These are phyloP conservation scores for Huiozyma naganishii DNA, from an alignment of 805 yeast species.

Conservation along the genomic window DNA sequence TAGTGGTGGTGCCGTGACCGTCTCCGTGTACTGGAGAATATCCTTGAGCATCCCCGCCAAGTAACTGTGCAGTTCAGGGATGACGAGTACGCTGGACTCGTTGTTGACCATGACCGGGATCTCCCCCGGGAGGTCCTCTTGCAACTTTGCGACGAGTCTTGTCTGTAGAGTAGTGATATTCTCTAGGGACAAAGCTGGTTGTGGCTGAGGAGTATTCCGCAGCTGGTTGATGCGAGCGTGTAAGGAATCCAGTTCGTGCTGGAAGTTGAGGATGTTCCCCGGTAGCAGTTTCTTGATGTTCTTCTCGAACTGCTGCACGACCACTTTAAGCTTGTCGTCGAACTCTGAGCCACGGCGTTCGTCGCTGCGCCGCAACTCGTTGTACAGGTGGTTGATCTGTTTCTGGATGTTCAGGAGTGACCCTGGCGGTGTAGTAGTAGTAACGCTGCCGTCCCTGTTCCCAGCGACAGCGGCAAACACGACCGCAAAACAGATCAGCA, in stretches of 20 bases:
- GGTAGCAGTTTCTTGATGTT: constrained; percentile 24
- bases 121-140: constrained; percentile 18
- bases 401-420: constrained; percentile 12
- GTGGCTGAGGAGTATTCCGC: background rate
- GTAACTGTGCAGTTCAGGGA: constrained; percentile 24
- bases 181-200: constrained; percentile 4
- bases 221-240: background rate
- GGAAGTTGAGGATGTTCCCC: constrained; percentile 14
- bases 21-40: constrained; percentile 4
- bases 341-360: constrained; percentile 16
- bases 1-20: constrained; percentile 3
- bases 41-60: constrained; percentile 12
- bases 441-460: background rate
- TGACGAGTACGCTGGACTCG: constrained; percentile 16
- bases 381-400: constrained; percentile 22
- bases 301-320: constrained; percentile 24
- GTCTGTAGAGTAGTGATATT: constrained; percentile 21
- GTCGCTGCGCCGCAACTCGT: constrained; percentile 19
- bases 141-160: constrained; percentile 11
- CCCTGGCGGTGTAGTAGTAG: background rate
- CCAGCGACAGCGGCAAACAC: background rate
- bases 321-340: constrained; percentile 21
- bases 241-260: constrained; percentile 8
- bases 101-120: constrained; percentile 23
- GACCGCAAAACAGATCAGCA: background rate